Percentiles rank a stretch among this genome's conserved stretches.
Conservation (phyloP, 805 yeast species). For the Ogataea minuta region DNA sequence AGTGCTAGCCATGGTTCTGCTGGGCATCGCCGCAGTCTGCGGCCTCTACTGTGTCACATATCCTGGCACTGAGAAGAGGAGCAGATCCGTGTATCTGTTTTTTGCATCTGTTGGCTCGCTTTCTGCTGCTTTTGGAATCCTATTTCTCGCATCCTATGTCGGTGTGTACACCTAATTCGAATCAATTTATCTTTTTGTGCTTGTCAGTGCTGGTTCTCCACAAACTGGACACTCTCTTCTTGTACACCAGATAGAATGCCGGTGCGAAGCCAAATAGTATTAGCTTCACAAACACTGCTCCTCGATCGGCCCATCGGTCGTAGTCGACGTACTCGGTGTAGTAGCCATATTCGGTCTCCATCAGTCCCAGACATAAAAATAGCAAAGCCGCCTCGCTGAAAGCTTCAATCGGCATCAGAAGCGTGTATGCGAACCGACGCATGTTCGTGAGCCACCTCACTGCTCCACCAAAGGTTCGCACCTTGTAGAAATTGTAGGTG, state of each 20-base stretch:
- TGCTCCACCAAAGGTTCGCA: constrained; percentile 24
- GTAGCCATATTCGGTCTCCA: constrained; percentile 20
- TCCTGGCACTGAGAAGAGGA: constrained; percentile 3
- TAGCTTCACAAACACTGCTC: constrained; percentile 11
- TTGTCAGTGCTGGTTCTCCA: constrained; percentile 10
- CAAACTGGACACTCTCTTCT: constrained; percentile 16
- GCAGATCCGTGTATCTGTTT: constrained; percentile 13
- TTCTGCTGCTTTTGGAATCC: constrained; percentile 29
- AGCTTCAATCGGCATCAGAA: constrained; percentile 24
- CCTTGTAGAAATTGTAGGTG: constrained; percentile 28
- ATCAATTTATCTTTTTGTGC: constrained; percentile 4
- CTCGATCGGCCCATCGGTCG: constrained; percentile 14
- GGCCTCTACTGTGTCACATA: constrained; percentile 8
- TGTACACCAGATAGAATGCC: constrained; percentile 24
- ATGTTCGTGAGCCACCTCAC: constrained; percentile 18
- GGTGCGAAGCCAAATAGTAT: constrained; percentile 23
- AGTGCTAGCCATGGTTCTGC: constrained; percentile 15
- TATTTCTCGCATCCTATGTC: constrained; percentile 30
- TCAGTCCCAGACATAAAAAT: constrained; percentile 22
- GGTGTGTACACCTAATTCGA: constrained; percentile 31
- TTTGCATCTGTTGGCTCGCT: constrained; percentile 24
- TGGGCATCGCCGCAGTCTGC: constrained; percentile 13
- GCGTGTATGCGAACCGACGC: constrained; percentile 16
- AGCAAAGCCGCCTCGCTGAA: constrained; percentile 23
- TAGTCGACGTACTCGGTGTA: constrained; percentile 18